These are phyloP conservation scores for Trichoderma asperelloides DNA, from an alignment of 495 filamentous ascomycete genomes.

Conservation along the genomic window DNA sequence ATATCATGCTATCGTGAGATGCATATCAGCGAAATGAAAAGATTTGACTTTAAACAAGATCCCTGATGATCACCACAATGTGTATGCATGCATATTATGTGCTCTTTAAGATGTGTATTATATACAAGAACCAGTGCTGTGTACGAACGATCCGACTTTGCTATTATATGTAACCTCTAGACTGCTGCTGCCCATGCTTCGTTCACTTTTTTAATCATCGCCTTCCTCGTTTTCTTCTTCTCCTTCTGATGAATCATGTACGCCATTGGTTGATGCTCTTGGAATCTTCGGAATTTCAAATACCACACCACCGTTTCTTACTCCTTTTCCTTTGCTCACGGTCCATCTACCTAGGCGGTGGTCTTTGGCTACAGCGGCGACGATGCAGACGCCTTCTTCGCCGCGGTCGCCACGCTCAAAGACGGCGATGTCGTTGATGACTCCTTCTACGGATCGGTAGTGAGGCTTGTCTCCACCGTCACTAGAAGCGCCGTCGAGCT, in stretches of 20 bases:
- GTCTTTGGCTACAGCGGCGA: constrained; percentile 79
- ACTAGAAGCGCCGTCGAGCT: constrained; percentile 7
- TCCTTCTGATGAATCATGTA: neutral
- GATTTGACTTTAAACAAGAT: neutral
- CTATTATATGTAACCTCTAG: constrained; percentile 1
- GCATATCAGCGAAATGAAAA: no score
- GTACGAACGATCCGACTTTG: neutral
- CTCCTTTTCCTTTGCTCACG: constrained; percentile 36
- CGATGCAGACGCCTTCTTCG: constrained; percentile 67
- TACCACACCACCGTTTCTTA: constrained; percentile 67
- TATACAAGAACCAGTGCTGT: constrained; percentile 4
- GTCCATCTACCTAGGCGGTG: constrained; percentile 69
- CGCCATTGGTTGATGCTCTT: constrained; percentile 20
- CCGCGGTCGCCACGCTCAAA: constrained; percentile 67
- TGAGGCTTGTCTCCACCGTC: constrained; percentile 12
- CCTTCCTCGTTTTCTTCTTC: neutral
- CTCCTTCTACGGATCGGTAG: constrained; percentile 46
- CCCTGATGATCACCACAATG: neutral
- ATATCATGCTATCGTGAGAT: no score
- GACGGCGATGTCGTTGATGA: constrained; percentile 78
- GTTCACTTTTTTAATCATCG: neutral
- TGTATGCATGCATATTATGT: constrained; percentile 1
- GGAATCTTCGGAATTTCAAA: constrained; percentile 61
- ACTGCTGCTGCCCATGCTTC: neutral
- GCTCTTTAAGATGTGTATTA: neutral